These are phyloP conservation scores for Blastobotrys niveus DNA, from an alignment of 1,139 yeast genomes.

Conservation along the genomic window DNA sequence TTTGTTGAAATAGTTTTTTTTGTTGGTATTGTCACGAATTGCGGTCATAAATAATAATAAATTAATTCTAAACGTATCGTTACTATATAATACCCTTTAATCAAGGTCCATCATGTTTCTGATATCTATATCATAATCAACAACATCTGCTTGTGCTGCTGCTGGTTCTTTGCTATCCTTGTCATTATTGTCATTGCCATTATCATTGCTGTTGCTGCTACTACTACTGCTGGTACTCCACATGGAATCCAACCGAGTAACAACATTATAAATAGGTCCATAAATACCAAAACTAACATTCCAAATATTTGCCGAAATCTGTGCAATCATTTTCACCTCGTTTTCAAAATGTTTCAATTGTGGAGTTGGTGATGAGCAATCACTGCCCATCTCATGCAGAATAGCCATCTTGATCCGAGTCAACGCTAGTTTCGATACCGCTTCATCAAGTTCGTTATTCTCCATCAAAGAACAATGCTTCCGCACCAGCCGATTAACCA, in stretches of 20 bases:
- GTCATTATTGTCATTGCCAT: too few species aligned
- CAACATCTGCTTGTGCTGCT: too few species aligned
- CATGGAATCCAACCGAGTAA: conserved; percentile 17
- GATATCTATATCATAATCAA: too few species aligned
- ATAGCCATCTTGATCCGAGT: conserved; percentile 21
- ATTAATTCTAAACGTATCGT: too few species aligned
- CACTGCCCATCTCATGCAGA: conserved; percentile 15
- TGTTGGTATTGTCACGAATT: too few species aligned
- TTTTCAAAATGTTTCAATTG: conserved; percentile 18
- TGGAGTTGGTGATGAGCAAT: conserved; percentile 3
- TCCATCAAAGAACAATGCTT: conserved; percentile 3
- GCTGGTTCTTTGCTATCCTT: too few species aligned
- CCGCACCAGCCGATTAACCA: conserved; percentile 17
- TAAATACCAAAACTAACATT: conserved; percentile 21
- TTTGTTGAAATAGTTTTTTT: too few species aligned
- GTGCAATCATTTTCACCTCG: conserved; percentile 20
- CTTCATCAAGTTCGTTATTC: conserved; percentile 13
- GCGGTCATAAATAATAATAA: too few species aligned
- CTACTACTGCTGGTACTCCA: too few species aligned
- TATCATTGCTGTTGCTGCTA: too few species aligned
- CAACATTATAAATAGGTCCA: conserved; percentile 23
- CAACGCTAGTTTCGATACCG: conserved; percentile 22
- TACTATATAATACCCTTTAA: too few species aligned
- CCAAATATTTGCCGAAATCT: conserved; percentile 22
- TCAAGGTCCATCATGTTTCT: too few species aligned